Percentiles rank a stretch among this genome's conserved stretches.
phyloP scores from a whole-genome alignment of 2,329 filamentous ascomycete species.

The Pseudogymnoascus sp. region DNA sequence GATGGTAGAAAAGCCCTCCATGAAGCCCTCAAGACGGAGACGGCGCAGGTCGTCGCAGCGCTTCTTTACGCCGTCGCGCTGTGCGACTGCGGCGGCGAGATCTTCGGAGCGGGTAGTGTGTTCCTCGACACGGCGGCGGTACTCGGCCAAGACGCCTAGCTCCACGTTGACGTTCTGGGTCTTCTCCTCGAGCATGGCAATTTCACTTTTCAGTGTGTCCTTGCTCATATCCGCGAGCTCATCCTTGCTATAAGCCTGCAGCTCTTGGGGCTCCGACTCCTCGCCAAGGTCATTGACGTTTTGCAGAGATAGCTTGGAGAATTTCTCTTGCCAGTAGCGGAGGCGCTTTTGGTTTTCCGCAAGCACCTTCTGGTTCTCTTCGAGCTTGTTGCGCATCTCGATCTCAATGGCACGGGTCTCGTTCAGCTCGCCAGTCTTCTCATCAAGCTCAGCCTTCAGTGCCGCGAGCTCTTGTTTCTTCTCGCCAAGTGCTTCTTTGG shows the following conservation, averaged over 20 bases:
- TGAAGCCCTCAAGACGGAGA: slow-evolving; percentile 88
- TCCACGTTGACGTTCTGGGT: slow-evolving; percentile 84
- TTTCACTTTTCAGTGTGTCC: slow-evolving; percentile 59
- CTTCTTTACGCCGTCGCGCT: slow-evolving; percentile 82
- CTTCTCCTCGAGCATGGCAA: slow-evolving; percentile 61
- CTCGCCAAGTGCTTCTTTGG: slow-evolving; percentile 65
- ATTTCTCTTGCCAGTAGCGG: slow-evolving; percentile 82
- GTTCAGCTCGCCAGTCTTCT: slow-evolving; percentile 78
- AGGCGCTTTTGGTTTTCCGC: slow-evolving; percentile 77
- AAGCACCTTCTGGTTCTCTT: slow-evolving; percentile 88
- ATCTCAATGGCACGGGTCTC: slow-evolving; percentile 85
- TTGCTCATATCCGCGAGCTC: slow-evolving; percentile 57
- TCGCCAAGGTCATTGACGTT: slow-evolving; percentile 66
- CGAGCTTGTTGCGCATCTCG: slow-evolving; percentile 96
- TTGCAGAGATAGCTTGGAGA: slow-evolving; percentile 74
- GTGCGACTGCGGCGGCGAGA: slow-evolving; percentile 65
- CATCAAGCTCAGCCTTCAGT: slow-evolving; percentile 79
- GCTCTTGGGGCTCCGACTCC: slow-evolving; percentile 45
- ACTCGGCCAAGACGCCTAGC: slow-evolving; percentile 79
- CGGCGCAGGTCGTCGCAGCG: slow-evolving; percentile 87
- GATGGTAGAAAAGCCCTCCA: slow-evolving; percentile 93
- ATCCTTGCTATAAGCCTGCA: slow-evolving; percentile 71
- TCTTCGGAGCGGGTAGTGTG: slow-evolving; percentile 76
- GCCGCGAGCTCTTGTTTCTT: slow-evolving; percentile 75
- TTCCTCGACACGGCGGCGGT: slow-evolving; percentile 77